phyloP scores from a whole-genome alignment of 805 yeast genomes.

The Ogataea pilisensis region DNA sequence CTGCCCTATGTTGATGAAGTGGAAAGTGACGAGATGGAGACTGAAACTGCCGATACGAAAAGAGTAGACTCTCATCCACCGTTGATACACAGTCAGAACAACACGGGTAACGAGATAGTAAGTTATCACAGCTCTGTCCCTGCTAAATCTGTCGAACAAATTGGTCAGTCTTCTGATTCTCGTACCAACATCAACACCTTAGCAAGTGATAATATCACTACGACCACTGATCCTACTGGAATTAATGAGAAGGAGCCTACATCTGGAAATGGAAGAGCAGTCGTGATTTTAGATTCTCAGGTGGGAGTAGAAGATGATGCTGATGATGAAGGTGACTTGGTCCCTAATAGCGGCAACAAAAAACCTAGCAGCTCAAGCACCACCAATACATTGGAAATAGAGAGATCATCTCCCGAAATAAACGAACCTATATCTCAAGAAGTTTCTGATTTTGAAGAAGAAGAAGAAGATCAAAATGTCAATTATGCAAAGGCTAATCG shows the following conservation, averaged over 20 bases:
- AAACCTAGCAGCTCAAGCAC: no score
- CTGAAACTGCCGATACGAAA: not conserved
- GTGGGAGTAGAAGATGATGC: not conserved
- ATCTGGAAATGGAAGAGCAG: not conserved
- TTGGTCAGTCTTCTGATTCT: not conserved
- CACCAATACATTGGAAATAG: not conserved
- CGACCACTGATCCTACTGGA: not conserved
- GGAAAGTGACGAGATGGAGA: conserved; percentile 8
- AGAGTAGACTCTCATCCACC: not conserved
- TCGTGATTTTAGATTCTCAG: not conserved
- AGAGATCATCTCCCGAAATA: conserved; percentile 12
- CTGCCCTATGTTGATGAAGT: conserved; percentile 7
- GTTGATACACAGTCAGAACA: not conserved
- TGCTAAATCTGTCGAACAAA: conserved; percentile 1
- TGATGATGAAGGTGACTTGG: no score
- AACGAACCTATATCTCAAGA: conserved; percentile 19
- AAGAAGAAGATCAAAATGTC: conserved; percentile 1
- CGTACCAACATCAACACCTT: not conserved
- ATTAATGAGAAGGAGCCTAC: no score
- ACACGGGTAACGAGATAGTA: conserved; percentile 9
- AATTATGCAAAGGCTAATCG: not conserved
- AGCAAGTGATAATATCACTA: not conserved
- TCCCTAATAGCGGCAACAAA: not conserved
- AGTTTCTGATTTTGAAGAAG: conserved; percentile 15
- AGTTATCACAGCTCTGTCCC: conserved; percentile 13